Evolutionary conservation across 2,329 filamentous ascomycete genomes (phyloP).

Genomic region (Aureobasidium melanogenum): DNA sequence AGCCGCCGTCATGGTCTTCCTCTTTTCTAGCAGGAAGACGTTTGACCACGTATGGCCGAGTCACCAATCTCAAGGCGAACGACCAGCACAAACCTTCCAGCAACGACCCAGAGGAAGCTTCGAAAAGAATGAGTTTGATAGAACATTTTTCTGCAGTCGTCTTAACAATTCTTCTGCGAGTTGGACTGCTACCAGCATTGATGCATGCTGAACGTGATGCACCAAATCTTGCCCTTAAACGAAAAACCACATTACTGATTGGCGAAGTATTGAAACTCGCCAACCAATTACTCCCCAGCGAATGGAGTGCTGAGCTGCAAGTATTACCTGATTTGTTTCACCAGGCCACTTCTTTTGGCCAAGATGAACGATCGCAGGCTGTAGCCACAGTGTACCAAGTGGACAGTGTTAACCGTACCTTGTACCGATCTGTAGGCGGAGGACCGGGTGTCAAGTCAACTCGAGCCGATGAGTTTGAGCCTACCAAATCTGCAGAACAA

Average conservation of each 20-base stretch:
- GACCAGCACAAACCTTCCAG: constrained; percentile 40
- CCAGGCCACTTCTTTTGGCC: constrained; percentile 61
- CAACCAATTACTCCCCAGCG: constrained; percentile 71
- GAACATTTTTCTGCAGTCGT: constrained; percentile 90
- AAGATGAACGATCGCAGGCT: constrained; percentile 67
- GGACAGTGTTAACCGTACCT: constrained; percentile 87
- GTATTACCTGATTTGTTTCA: constrained; percentile 78
- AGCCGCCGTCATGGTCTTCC: constrained; percentile 87
- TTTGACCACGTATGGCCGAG: constrained; percentile 91
- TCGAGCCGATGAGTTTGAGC: constrained; percentile 2
- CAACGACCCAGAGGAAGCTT: constrained; percentile 60
- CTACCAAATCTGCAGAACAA: constrained; percentile 30
- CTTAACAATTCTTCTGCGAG: constrained; percentile 73
- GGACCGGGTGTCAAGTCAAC: constrained; percentile 1
- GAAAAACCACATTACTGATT: constrained; percentile 83
- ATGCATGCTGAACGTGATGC: constrained; percentile 57
- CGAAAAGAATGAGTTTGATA: constrained; percentile 62
- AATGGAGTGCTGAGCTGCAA: constrained; percentile 77
- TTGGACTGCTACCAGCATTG: constrained; percentile 53
- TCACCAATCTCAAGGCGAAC: constrained; percentile 70
- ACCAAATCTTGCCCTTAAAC: constrained; percentile 61
- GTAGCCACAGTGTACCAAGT: constrained; percentile 95
- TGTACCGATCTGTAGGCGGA: constrained; percentile 60
- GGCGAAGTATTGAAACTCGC: constrained; percentile 87
- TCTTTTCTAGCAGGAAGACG: constrained; percentile 88